phyloP scores from a whole-genome alignment of 1,284 basidiomycete species.

The Malassezia sp. region DNA sequence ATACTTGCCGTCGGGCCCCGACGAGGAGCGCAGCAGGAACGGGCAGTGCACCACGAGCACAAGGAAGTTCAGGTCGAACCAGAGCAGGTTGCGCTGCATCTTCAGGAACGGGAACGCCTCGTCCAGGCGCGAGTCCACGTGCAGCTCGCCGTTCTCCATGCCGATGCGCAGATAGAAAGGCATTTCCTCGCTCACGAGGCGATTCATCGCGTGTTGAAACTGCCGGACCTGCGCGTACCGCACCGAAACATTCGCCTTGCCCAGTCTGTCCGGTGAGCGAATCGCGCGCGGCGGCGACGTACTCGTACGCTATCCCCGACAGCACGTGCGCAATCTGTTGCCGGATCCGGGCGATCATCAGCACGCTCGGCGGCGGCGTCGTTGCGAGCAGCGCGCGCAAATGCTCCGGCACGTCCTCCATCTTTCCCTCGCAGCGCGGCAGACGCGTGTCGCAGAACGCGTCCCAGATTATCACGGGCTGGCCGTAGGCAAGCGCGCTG shows the following conservation, averaged over 20 bases:
- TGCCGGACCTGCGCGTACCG: constrained; percentile 29
- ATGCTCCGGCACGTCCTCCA: not conserved
- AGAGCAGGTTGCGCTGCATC: constrained; percentile 32
- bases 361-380: constrained; percentile 1
- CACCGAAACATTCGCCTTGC: constrained; percentile 21
- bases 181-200: constrained; percentile 16
- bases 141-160: constrained; percentile 18
- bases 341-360: constrained; percentile 4
- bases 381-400: not conserved
- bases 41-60: constrained; percentile 32
- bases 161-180: constrained; percentile 29
- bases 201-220: constrained; percentile 23
- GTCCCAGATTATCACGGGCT: constrained; percentile 35
- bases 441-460: constrained; percentile 28
- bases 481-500: constrained; percentile 26
- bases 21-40: constrained; percentile 29
- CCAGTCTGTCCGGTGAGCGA: no score
- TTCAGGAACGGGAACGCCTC: constrained; percentile 26
- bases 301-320: constrained; percentile 10
- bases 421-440: constrained; percentile 21
- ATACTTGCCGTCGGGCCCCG: constrained; percentile 19
- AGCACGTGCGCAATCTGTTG: constrained; percentile 1
- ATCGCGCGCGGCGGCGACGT: no score
- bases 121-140: constrained; percentile 28
- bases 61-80: constrained; percentile 34